Conservation (phyloP, 768 basidiomycete genomes). For the Russula dissimulans region DNA sequence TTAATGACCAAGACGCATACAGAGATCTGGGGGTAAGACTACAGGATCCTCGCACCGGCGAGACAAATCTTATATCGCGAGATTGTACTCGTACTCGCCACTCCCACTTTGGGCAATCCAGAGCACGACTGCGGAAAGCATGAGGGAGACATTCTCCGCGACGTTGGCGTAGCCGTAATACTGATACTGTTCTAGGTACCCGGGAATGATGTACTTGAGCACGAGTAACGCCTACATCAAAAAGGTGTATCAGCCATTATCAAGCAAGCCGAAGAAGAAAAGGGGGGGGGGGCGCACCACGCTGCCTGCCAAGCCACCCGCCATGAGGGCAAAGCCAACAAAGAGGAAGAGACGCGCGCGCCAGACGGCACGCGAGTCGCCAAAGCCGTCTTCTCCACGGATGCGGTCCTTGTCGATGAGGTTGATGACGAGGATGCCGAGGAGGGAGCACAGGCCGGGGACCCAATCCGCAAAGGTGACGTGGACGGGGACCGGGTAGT, state of each 20-base stretch:
- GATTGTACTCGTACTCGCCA: conserved; percentile 89
- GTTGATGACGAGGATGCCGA: conserved; percentile 90
- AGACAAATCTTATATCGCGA: conserved; percentile 30
- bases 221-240: conserved; percentile 66
- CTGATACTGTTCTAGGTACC: conserved; percentile 63
- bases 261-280: background rate
- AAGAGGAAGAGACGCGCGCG: conserved; percentile 85
- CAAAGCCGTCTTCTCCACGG: conserved; percentile 67
- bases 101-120: conserved; percentile 86
- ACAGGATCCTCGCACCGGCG: background rate
- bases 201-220: conserved; percentile 77
- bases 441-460: conserved; percentile 86
- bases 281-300: conserved; percentile 50
- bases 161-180: conserved; percentile 96
- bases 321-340: conserved; percentile 95
- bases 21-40: background rate
- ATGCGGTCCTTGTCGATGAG: conserved; percentile 92
- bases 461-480: conserved; percentile 95
- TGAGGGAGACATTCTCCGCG: conserved; percentile 80
- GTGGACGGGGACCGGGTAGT: conserved; percentile 63
- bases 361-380: conserved; percentile 83
- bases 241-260: background rate
- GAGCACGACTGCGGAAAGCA: conserved; percentile 78
- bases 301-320: conserved; percentile 94
- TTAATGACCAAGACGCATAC: background rate